Percentiles rank a stretch among this genome's conserved stretches.
Evolutionary conservation across 768 basidiomycete genomes (phyloP).

Genomic region (Pisolithus microcarpus): DNA sequence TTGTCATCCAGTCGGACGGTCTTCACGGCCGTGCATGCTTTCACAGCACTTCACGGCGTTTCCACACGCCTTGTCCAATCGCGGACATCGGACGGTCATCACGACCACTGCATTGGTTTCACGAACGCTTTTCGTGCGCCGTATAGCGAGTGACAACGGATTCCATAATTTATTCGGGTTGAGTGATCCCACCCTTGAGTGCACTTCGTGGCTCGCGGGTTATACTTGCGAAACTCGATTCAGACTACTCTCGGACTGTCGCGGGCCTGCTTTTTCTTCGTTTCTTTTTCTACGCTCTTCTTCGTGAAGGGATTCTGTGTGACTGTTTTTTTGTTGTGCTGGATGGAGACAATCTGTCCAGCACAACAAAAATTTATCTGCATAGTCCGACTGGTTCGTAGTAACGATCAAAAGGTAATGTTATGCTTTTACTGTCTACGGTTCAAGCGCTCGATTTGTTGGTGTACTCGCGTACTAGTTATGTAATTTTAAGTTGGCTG

Average conservation of each 20-base stretch:
- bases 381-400: no score
- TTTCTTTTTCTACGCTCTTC: neutral
- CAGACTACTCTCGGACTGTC: constrained; percentile 12
- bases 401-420: neutral
- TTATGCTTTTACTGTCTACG: no score
- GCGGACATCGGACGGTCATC: no score
- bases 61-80: no score
- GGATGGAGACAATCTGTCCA: neutral
- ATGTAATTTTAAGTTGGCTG: no score
- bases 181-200: constrained; percentile 10
- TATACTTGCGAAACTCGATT: constrained; percentile 9
- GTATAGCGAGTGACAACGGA: neutral
- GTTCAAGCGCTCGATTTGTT: no score
- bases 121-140: neutral
- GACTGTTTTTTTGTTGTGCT: neutral
- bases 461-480: no score
- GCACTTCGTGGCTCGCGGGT: constrained; percentile 13
- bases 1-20: neutral
- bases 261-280: constrained; percentile 3
- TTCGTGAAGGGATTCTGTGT: neutral
- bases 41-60: no score
- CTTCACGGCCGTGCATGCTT: no score
- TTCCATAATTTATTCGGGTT: neutral
- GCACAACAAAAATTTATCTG: no score
- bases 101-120: neutral